Evolutionary conservation across 2,329 filamentous ascomycete genomes (phyloP).

Genomic region (Lomentospora prolificans): DNA sequence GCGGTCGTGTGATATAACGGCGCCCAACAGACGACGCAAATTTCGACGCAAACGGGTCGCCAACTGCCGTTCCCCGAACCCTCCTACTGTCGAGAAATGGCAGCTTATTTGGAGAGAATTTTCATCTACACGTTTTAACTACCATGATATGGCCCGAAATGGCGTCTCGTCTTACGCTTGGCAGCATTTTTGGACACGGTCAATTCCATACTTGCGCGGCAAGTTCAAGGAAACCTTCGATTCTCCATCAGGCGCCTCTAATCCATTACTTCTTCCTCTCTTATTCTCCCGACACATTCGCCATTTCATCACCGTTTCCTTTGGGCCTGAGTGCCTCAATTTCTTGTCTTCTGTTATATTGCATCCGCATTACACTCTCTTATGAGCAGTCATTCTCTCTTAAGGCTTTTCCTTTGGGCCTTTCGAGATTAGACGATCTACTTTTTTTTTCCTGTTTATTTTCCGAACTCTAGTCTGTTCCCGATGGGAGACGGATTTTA

Average conservation of each 20-base stretch:
- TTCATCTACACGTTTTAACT: constrained; percentile 8
- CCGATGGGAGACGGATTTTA: background rate
- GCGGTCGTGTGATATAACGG: constrained; percentile 24
- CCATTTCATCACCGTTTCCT: background rate
- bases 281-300: constrained; percentile 1
- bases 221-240: constrained; percentile 8
- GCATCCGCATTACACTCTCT: background rate
- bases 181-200: constrained; percentile 6
- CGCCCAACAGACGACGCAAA: too few species aligned
- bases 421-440: background rate
- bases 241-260: constrained; percentile 4
- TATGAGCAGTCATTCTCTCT: background rate
- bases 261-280: constrained; percentile 7
- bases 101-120: background rate
- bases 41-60: too few species aligned
- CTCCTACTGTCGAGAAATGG: background rate
- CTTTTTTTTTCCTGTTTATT: background rate
- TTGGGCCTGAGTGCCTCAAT: background rate
- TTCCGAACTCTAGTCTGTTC: background rate
- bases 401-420: background rate
- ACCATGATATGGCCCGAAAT: constrained; percentile 1
- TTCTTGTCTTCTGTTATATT: background rate
- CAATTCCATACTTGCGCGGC: constrained; percentile 12
- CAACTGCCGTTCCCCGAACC: too few species aligned
- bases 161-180: constrained; percentile 8